phyloP scores from a whole-genome alignment of 768 basidiomycete species.

The Boletus vermiculosoides region DNA sequence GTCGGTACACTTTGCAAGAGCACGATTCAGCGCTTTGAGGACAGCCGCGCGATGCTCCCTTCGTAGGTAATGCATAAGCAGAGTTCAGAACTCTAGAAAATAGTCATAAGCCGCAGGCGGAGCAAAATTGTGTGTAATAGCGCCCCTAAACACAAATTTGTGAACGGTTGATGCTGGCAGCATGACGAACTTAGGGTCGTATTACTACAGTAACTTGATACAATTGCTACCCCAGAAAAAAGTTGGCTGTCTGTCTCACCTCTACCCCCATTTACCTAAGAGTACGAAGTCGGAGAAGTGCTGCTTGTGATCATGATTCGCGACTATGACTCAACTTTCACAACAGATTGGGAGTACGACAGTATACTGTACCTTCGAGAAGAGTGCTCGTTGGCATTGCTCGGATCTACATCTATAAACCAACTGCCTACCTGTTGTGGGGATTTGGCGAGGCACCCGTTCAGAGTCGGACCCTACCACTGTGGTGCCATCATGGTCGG shows the following conservation, averaged over 20 bases:
- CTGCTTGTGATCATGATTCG: neutral
- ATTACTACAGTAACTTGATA: no score
- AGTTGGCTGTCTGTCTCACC: neutral
- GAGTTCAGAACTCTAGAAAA: no score
- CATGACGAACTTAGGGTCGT: no score
- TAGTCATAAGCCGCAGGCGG: no score
- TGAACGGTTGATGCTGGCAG: no score
- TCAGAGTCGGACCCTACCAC: neutral
- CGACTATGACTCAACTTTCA: neutral
- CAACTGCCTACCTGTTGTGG: neutral
- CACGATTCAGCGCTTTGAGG: neutral
- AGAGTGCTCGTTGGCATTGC: neutral
- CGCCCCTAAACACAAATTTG: no score
- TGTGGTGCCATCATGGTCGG: neutral
- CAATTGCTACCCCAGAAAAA: no score
- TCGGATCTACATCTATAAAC: no score
- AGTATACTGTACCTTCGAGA: neutral
- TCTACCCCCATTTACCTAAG: neutral
- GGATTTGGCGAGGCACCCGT: neutral
- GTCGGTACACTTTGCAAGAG: slow-evolving; percentile 60
- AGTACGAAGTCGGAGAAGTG: neutral
- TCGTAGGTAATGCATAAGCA: no score
- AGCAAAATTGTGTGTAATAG: no score
- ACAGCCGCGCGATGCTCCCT: no score
- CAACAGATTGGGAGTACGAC: neutral